Percentiles rank a stretch among this genome's conserved stretches.
phyloP scores from a whole-genome alignment of 345 rosid species.

The Anastatica hierochuntica region DNA sequence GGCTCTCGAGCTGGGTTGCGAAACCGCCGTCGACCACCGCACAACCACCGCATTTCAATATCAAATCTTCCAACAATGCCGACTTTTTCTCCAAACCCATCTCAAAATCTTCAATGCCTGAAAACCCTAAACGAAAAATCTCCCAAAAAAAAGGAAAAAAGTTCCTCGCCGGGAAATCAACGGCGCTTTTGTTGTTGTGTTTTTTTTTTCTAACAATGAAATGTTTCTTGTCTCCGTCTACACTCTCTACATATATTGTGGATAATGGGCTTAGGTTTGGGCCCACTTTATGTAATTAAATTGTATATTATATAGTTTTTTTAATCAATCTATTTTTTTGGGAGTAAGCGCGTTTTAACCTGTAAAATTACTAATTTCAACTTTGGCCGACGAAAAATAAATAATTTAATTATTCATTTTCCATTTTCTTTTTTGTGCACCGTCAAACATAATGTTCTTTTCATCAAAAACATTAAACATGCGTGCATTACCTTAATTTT shows the following conservation, averaged over 20 bases:
- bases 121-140: neutral
- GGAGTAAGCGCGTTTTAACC: conserved; percentile 19
- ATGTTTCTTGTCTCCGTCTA: conserved; percentile 15
- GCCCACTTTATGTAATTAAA: conserved; percentile 11
- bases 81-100: conserved; percentile 41
- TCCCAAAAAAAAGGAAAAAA: too few species aligned
- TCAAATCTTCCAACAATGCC: conserved; percentile 52
- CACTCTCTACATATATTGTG: conserved; percentile 17
- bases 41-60: conserved; percentile 71
- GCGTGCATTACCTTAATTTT: neutral
- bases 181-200: conserved; percentile 16
- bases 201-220: neutral
- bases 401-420: too few species aligned
- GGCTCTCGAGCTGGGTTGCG: conserved; percentile 84
- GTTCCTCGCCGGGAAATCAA: too few species aligned
- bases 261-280: conserved; percentile 25
- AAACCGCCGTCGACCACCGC: conserved; percentile 92
- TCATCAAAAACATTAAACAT: neutral
- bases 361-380: conserved; percentile 11
- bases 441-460: conserved; percentile 9
- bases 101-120: neutral
- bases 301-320: neutral
- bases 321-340: neutral
- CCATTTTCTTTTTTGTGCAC: conserved; percentile 4
- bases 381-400: conserved; percentile 19